Evolutionary conservation across 306 rosid genomes (phyloP).

Genomic region (Glycine soja): DNA sequence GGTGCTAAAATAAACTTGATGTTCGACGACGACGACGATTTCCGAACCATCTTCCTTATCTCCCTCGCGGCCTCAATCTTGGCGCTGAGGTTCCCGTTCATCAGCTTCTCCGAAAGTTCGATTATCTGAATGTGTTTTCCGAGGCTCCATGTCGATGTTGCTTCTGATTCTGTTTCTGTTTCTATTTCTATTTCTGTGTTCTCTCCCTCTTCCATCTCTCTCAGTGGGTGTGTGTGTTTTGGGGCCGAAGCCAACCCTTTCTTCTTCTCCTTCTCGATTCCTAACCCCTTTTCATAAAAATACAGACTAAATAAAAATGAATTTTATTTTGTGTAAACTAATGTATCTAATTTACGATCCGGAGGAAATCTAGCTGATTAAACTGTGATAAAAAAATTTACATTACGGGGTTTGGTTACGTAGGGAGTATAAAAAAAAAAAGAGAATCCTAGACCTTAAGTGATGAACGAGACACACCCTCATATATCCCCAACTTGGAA

Average conservation of each 20-base stretch:
- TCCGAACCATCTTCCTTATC: conserved; percentile 75
- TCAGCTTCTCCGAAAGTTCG: conserved; percentile 72
- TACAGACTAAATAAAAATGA: not conserved
- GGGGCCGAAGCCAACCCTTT: conserved; percentile 4
- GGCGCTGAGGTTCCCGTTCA: conserved; percentile 66
- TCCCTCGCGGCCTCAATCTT: conserved; percentile 91
- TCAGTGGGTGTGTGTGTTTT: not conserved
- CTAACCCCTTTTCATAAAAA: not conserved
- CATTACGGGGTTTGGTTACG: not conserved
- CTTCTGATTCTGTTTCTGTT: conserved; percentile 32
- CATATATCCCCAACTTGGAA: too few relatives aligned
- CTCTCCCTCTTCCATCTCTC: conserved; percentile 58
- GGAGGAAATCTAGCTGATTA: too few relatives aligned
- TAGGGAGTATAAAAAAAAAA: not conserved
- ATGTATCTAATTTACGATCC: not conserved
- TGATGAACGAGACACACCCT: too few relatives aligned
- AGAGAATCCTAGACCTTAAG: too few relatives aligned
- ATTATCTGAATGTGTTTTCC: conserved; percentile 58
- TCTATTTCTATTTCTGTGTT: conserved; percentile 46
- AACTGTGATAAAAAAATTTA: too few relatives aligned
- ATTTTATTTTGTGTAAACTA: conserved; percentile 10
- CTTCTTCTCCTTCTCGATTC: not conserved
- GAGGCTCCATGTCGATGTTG: conserved; percentile 50
- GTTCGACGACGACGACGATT: conserved; percentile 61
- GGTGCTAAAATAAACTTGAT: conserved; percentile 18